Conservation (phyloP, 2,329 filamentous ascomycete genomes). For the Apiospora koreana region DNA sequence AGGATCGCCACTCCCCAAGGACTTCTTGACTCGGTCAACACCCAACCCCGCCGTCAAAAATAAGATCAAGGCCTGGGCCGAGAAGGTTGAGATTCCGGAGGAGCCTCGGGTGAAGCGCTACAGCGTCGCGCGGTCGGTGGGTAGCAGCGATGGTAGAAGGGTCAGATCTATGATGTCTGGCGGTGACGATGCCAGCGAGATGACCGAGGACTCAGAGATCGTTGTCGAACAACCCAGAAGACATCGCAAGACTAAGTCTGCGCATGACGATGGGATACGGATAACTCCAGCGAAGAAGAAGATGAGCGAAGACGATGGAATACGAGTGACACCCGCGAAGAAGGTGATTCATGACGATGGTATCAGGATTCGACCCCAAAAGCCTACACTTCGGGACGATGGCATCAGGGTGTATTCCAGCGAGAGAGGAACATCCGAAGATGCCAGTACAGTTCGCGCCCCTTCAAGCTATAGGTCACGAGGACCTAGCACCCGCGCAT, state of each 20-base stretch:
- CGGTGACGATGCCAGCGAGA: slow-evolving; percentile 21
- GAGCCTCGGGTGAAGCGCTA: slow-evolving; percentile 37
- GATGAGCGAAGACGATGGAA: slow-evolving; percentile 22
- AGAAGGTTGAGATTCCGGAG: slow-evolving; percentile 52
- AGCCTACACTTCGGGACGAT: slow-evolving; percentile 31
- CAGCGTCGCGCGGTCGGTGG: slow-evolving; percentile 38
- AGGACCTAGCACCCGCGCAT: slow-evolving; percentile 23
- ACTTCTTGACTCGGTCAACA: slow-evolving; percentile 55
- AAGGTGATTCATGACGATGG: slow-evolving; percentile 28
- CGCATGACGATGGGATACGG: slow-evolving; percentile 43
- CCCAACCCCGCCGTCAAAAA: slow-evolving; percentile 57
- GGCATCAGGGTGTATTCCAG: slow-evolving; percentile 35
- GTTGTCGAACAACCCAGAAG: slow-evolving; percentile 21
- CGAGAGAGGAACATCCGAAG: slow-evolving; percentile 23
- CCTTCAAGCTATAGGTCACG: slow-evolving; percentile 30
- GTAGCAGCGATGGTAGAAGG: slow-evolving; percentile 25
- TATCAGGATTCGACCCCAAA: slow-evolving; percentile 27
- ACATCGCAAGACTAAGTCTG: slow-evolving; percentile 21
- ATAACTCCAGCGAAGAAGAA: slow-evolving; percentile 39
- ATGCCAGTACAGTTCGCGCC: slow-evolving; percentile 29
- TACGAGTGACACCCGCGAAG: slow-evolving; percentile 16
- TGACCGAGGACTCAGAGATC: slow-evolving; percentile 23
- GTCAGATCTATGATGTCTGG: background rate
- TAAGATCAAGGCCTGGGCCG: slow-evolving; percentile 65
- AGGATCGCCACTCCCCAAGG: slow-evolving; percentile 53